Evolutionary conservation across 768 basidiomycete genomes (phyloP), one percentile per base, ranked within the genome.

Genomic region (Cubamyces sp.): DNA sequence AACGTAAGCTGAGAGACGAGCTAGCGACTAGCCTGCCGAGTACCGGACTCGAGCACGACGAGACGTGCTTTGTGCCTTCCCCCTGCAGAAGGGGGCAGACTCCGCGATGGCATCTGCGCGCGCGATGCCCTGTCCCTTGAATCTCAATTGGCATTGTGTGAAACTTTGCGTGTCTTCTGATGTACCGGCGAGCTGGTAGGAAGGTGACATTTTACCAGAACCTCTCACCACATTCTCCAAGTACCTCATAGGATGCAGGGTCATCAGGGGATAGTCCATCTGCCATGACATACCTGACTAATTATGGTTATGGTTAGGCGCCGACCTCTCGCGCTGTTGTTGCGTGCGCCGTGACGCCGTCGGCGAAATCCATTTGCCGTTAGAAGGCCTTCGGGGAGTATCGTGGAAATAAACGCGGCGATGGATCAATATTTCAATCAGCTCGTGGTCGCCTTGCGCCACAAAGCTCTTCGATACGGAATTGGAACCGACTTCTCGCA

Each of bases 211-310:
- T 45, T 62, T 52, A 49, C 61, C 49, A 56, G 41, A 57, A 62
- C 54, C 48, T 50, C 61, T 45, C 61, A 49, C 60, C 60, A 47
- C 54, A 54, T 28, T 61, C 46, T 34, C 62, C 54, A 49, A 54
- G 57, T 56, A 64, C 63, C 63, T 64, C 63, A 64, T 64, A 54
- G 34, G 43, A 49, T 64, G 54, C 63, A 64, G 63, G 63, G 63
- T 64, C 63, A 64, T 64, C 63, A 64, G 23, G 58, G 57, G 49
- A 55, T 59, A 48, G 53, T 39, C 47, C 53, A 46, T 30, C 58
- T 45, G 49, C 45, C 58, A 37, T 54, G 54, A 46, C 58, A 54
- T 45, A 54, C 63, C 54, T 64, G 54, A 50, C 63, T 41, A 48
- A 46, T 56, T 55, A 42, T 58, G 60, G 62, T 34, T 34, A 30